These are phyloP conservation scores for Monosporascus sp. DNA, from an alignment of 2,329 filamentous ascomycete species.

Conservation along the genomic window DNA sequence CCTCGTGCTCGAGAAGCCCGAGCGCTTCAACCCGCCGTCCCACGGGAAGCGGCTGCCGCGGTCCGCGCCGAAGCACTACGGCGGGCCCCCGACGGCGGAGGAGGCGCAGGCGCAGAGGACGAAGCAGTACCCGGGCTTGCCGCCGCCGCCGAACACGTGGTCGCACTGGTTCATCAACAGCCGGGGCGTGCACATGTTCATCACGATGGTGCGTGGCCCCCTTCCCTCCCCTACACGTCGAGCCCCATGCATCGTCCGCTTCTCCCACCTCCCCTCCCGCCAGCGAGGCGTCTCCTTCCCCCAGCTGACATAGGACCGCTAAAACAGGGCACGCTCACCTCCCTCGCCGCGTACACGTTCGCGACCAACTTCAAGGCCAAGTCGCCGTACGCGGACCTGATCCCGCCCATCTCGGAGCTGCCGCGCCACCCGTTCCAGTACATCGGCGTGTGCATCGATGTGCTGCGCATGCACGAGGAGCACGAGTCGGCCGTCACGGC, in stretches of 20 bases:
- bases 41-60: constrained; percentile 66
- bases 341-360: constrained; percentile 68
- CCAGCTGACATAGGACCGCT: too few relatives aligned
- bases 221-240: neutral
- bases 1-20: constrained; percentile 76
- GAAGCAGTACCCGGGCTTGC: constrained; percentile 81
- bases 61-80: constrained; percentile 62
- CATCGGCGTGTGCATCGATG: constrained; percentile 59
- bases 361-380: constrained; percentile 72
- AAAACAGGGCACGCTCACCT: constrained; percentile 57
- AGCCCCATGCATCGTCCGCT: too few relatives aligned
- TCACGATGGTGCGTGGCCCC: constrained; percentile 65
- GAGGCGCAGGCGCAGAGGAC: constrained; percentile 62
- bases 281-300: neutral
- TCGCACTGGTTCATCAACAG: constrained; percentile 82
- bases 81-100: constrained; percentile 61
- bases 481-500: constrained; percentile 64
- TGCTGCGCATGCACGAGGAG: constrained; percentile 71
- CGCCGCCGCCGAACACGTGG: constrained; percentile 77
- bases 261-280: neutral
- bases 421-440: constrained; percentile 66
- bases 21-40: constrained; percentile 87
- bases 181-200: constrained; percentile 69
- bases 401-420: constrained; percentile 67
- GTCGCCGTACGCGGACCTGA: constrained; percentile 74